These are phyloP conservation scores for Hyaloscypha finlandica DNA, from an alignment of 495 filamentous ascomycete genomes.

Conservation along the genomic window DNA sequence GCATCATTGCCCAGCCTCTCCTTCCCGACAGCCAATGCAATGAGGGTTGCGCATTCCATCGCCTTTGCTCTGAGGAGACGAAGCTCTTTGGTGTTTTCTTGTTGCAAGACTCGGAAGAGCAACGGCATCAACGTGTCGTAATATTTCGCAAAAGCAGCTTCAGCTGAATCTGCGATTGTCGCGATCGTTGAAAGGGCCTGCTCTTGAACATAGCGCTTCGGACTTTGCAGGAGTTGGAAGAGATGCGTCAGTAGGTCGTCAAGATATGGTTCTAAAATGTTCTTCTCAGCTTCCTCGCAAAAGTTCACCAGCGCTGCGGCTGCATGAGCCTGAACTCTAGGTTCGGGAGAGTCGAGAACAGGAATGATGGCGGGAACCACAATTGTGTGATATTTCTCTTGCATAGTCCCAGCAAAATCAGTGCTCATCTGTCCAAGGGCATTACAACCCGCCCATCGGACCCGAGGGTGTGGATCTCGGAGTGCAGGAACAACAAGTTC, in stretches of 20 bases:
- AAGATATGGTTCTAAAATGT: constrained; percentile 89
- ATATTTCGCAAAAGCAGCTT: constrained; percentile 93
- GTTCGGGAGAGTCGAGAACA: constrained; percentile 85
- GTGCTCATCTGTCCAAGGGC: constrained; percentile 99
- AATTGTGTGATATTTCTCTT: constrained; percentile 85
- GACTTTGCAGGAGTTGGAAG: constrained; percentile 80
- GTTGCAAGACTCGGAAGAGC: constrained; percentile 82
- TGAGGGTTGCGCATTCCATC: constrained; percentile 98
- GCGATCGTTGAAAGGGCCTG: constrained; percentile 98
- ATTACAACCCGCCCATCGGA: constrained; percentile 98
- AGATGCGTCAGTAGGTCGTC: constrained; percentile 82
- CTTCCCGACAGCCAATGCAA: constrained; percentile 93
- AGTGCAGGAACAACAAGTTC: constrained; percentile 91
- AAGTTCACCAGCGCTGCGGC: constrained; percentile 98
- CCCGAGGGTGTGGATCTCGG: constrained; percentile 88
- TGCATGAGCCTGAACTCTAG: constrained; percentile 94
- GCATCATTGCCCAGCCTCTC: constrained; percentile 89
- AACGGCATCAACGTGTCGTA: constrained; percentile 95
- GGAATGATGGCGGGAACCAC: constrained; percentile 91
- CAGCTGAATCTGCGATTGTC: constrained; percentile 96
- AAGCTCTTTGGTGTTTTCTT: constrained; percentile 90
- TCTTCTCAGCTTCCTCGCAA: constrained; percentile 97
- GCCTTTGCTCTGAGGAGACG: constrained; percentile 92
- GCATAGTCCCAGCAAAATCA: constrained; percentile 98
- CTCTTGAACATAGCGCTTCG: constrained; percentile 95